Evolutionary conservation across 2,329 filamentous ascomycete species (phyloP), one percentile per base, ranked within the genome.

Genomic region (Ophiostoma quercus): DNA sequence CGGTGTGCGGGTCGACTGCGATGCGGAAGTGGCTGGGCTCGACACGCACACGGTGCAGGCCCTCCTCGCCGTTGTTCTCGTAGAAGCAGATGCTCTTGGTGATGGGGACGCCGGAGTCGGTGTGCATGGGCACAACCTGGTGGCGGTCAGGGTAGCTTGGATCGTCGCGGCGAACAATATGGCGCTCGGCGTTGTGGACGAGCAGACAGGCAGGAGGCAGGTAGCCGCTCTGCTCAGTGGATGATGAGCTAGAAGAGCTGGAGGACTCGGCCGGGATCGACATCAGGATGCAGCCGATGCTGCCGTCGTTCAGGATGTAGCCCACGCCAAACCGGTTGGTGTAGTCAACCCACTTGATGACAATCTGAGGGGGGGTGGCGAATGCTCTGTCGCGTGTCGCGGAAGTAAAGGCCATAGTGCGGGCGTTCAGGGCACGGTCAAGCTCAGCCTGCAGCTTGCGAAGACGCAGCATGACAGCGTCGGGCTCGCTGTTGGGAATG

Each of bases 341-440:
- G 78, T 95, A 95, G 77, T 95, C 92, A 7, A 95, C 92, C 92
- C 92, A 95, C 76, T 94, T 92, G 12, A 90, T 86, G 14, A 90
- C 87, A 63, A 90, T 85, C 76, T 88, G 80, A 76, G 90, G 84
- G 76, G 89, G 79, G 72, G 88, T 79, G 76, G 90, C 84, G 76
- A 89, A 78, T 71, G 88, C 76, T 76, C 84, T 80, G 71, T 84
- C 80, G 79, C 86, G 84, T 11, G 84, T 81, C 1, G 69, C 68
- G 0, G 83, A 84, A 67, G 88, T 80, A 69, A 88, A 82, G 25
- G 87, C 87, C 83, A 87, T 88, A 0, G 86, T 83, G 75, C 88
- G 83, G 54, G 87, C 82, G 74, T 89, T 89, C 8, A 90, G 79
- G 2, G 87, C 87, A 66, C 87, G 81, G 74, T 89, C 87, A 32